Evolutionary conservation across 176 grass and related monocot genomes (phyloP), one percentile per base, ranked within the genome.

Genomic region (Tillandsia leiboldiana): DNA sequence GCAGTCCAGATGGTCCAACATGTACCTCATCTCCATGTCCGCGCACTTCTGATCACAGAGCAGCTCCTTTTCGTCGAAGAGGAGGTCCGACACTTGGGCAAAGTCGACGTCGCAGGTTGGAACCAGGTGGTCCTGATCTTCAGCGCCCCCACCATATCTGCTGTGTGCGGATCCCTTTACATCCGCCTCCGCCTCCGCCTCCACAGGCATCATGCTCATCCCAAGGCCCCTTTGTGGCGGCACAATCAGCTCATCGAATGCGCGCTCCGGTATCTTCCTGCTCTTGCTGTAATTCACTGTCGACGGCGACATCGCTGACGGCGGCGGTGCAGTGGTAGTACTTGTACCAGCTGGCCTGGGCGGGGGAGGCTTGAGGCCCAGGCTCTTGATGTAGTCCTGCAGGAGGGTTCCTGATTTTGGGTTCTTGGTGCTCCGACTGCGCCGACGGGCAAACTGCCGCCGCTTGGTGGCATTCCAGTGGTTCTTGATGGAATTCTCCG

Each of bases 381-480:
- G 13, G 56, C 56, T 61, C 22, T 20, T 61, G 56, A 79, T 79
- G 57, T 79, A 79, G 12, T 64, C 15, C 11, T 79, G 77, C 27
- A 79, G 53, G 6, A n/a, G 1, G 1, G 68, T 64, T n/a, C 27
- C 10, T 52, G 56, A 20, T 61, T 18, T 61, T 61, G 12, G 17
- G 22, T 61, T 18, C 56, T 61, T 61, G 56, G 56, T 18, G 56
- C 56, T 61, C 7, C 56, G 0, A 3, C 9, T 2, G 20, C 26
- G 51, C 57, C n/a, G 67, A 24, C 50, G 57, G 22, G 76, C 29
- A 24, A 23, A 50, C 51, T 81, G 67, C 50, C 73, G 73, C 11
- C 78, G 26, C 51, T 81, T 81, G 62, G 49, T 80, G 5, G n/a
- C 68, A 29, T 81, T 81, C 78, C 78, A 81, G 20, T 81, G 78